phyloP scores from a whole-genome alignment of 1,284 basidiomycete species.

The Apiotrichum mycotoxinovorans region DNA sequence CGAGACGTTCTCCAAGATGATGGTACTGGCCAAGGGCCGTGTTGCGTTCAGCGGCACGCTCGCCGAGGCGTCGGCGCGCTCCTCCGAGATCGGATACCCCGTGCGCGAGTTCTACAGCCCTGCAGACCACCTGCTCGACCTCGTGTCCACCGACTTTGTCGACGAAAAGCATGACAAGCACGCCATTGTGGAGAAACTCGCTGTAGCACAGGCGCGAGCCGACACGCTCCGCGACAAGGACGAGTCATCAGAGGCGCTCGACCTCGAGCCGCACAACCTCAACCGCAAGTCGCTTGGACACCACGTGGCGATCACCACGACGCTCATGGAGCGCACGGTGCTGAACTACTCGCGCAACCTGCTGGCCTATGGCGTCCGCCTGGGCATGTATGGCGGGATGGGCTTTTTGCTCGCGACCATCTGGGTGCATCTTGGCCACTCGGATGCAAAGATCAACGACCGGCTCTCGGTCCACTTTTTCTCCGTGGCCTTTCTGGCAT shows the following conservation, averaged over 20 bases:
- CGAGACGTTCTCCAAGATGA: constrained; percentile 40
- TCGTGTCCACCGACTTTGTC: constrained; percentile 34
- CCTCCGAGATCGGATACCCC: constrained; percentile 23
- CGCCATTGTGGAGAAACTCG: constrained; percentile 5
- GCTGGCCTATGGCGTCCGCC: constrained; percentile 61
- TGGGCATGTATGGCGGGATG: constrained; percentile 61
- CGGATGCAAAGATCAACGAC: constrained; percentile 44
- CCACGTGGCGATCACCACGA: constrained; percentile 2
- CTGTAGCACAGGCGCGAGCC: not conserved
- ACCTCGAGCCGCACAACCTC: not conserved
- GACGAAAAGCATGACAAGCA: constrained; percentile 11
- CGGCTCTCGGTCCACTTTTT: constrained; percentile 53
- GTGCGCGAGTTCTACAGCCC: constrained; percentile 30
- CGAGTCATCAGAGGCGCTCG: too few relatives aligned
- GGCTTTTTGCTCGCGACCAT: constrained; percentile 59
- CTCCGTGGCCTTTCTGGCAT: constrained; percentile 61
- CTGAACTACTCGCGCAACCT: constrained; percentile 47
- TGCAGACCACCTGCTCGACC: constrained; percentile 32
- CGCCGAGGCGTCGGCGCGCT: constrained; percentile 10
- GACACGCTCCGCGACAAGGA: too few relatives aligned
- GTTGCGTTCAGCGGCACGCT: constrained; percentile 32
- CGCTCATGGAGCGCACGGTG: constrained; percentile 16
- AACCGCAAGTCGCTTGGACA: constrained; percentile 5
- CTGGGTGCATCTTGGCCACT: constrained; percentile 57
- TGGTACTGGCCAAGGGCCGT: constrained; percentile 40